phyloP scores from a whole-genome alignment of 805 yeast species.

The Teunomyces barrocoloradensis region DNA sequence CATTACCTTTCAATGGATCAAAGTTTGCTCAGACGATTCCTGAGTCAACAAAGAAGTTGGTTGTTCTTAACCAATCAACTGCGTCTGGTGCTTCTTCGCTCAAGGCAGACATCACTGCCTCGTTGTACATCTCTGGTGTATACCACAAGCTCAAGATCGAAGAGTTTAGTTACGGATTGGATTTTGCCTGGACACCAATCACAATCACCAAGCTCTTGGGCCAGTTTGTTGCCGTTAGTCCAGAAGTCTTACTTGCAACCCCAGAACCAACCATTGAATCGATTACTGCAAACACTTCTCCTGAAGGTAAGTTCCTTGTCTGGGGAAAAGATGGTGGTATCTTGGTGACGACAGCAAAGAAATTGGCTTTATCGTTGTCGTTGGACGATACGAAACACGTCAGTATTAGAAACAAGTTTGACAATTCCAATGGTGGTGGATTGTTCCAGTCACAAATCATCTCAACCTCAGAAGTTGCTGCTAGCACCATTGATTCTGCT shows the following conservation, averaged over 20 bases:
- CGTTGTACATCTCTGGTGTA: slow-evolving; percentile 54
- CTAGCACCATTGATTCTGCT: slow-evolving; percentile 50
- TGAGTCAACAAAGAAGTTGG: slow-evolving; percentile 51
- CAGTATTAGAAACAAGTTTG: slow-evolving; percentile 62
- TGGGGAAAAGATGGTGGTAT: slow-evolving; percentile 70
- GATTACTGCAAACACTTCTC: slow-evolving; percentile 39
- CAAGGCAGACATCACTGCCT: slow-evolving; percentile 70
- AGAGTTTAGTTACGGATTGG: slow-evolving; percentile 52
- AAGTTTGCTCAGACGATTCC: slow-evolving; percentile 64
- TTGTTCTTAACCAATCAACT: slow-evolving; percentile 60
- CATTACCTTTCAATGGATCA: slow-evolving; percentile 70
- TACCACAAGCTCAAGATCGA: slow-evolving; percentile 40
- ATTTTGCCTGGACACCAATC: slow-evolving; percentile 55
- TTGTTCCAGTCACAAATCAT: slow-evolving; percentile 63
- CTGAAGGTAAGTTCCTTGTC: slow-evolving; percentile 48
- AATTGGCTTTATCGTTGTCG: slow-evolving; percentile 67
- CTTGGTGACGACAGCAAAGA: slow-evolving; percentile 55
- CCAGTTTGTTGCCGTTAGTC: slow-evolving; percentile 38
- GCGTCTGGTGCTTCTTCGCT: slow-evolving; percentile 44
- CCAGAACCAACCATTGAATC: slow-evolving; percentile 8
- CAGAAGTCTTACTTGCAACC: slow-evolving; percentile 22
- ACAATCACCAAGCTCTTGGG: slow-evolving; percentile 49
- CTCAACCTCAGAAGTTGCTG: slow-evolving; percentile 5
- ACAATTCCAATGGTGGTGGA: slow-evolving; percentile 74
- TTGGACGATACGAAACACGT: slow-evolving; percentile 54